Base-by-base conservation (phyloP, 1,139 yeast genomes). In the Candida sp. region DNA sequence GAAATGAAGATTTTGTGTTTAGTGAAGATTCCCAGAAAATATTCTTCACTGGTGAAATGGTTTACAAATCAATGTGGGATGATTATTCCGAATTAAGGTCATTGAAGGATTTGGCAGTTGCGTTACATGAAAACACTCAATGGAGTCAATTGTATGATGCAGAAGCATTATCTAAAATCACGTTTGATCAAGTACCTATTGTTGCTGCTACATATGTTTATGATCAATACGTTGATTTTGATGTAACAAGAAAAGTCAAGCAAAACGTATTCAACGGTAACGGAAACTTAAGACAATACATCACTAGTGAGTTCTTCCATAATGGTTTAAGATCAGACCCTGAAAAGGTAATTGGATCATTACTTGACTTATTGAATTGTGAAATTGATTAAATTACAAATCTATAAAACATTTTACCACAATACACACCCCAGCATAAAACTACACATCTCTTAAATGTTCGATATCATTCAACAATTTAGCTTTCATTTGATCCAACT, bases 1-100 rank as follows among this genome's bases (percentile, higher is more conserved):
- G 57, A 5, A 60, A 69, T 47, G 51, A 50, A 15, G 43, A 50
- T 11, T 71, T 61, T 49, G 64, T 63, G 1, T 61, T 50, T 43
- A 45, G 49, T 5, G 43, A 42, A 21, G 47, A 46, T 4, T 38
- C 36, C 0, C 36, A 44, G 8, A 56, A 46, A 1, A 61, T 74
- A n/a, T 73, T 57, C 47, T 79, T 80, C 55, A 77, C 82, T 1
- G 81, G 84, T 5, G 84, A 80, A 52, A 78, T 79, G 81, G 80
- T 79, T 34, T 77, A 60, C 56, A 66, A 69, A 45, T 70, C 75
- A 11, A 76, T 77, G 76, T 70, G 58, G 49, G 76, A 73, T 19
- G 82, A 78, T 48, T 77, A 67, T 50, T 52, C 57, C 0, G 77
- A 75, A 48, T 61, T 80, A 36, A 49, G 60, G n/a, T 63, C 61